phyloP scores from a whole-genome alignment of 495 filamentous ascomycete species.

The Aspergillus campestris region DNA sequence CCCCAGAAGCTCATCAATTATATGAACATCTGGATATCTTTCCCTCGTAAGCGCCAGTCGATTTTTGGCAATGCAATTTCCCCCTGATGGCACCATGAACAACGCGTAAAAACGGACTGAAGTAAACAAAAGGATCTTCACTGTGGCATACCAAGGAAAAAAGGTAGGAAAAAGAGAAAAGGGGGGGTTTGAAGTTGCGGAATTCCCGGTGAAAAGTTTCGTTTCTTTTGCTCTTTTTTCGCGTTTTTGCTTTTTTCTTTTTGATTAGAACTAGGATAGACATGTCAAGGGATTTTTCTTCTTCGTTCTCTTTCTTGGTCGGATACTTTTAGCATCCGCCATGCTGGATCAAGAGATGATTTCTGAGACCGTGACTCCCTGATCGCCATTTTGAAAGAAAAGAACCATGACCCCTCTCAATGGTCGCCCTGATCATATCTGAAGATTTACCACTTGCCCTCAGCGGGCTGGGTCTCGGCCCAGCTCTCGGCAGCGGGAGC shows the following conservation, averaged over 20 bases:
- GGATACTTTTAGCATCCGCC: not conserved
- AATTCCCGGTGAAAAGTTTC: constrained; percentile 25
- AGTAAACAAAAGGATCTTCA: constrained; percentile 6
- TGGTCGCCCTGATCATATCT: constrained; percentile 22
- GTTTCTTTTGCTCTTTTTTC: constrained; percentile 33
- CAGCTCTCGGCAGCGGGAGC: constrained; percentile 56
- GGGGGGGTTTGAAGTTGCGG: constrained; percentile 19
- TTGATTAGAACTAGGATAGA: constrained; percentile 38
- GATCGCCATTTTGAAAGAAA: constrained; percentile 20
- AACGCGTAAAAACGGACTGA: constrained; percentile 14
- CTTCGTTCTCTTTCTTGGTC: constrained; percentile 1
- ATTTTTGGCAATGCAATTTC: constrained; percentile 42
- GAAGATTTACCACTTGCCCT: constrained; percentile 57
- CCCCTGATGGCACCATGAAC: constrained; percentile 28
- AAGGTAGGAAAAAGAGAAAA: constrained; percentile 19
- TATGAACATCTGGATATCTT: constrained; percentile 68
- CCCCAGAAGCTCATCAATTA: constrained; percentile 48
- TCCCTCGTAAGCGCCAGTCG: constrained; percentile 89
- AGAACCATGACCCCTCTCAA: constrained; percentile 22
- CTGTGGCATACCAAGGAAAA: constrained; percentile 18
- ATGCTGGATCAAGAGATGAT: too few species aligned
- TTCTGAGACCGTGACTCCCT: not conserved
- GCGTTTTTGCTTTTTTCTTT: constrained; percentile 26
- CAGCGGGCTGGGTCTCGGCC: constrained; percentile 50
- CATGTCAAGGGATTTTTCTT: constrained; percentile 34